phyloP scores from a whole-genome alignment of 768 basidiomycete genomes.

The Brasilioporus rufonigricans region DNA sequence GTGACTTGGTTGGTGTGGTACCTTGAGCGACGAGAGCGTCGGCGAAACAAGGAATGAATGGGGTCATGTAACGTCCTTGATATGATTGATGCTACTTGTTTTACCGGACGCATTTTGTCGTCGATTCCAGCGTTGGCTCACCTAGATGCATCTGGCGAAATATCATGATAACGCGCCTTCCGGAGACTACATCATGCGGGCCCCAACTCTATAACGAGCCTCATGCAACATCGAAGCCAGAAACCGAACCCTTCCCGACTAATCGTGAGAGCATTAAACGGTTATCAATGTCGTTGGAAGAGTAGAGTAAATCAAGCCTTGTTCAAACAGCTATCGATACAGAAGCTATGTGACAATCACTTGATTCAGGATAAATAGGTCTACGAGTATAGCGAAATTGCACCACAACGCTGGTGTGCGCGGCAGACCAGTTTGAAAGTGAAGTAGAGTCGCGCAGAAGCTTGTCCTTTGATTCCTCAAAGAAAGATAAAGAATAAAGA shows the following conservation, averaged over 20 bases:
- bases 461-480: not conserved
- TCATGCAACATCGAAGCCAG: too few relatives aligned
- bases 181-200: too few relatives aligned
- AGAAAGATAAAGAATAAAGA: constrained; percentile 1
- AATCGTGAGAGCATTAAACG: not conserved
- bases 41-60: not conserved
- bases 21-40: constrained; percentile 42
- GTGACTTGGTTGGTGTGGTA: constrained; percentile 58
- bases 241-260: not conserved
- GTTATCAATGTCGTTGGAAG: too few relatives aligned
- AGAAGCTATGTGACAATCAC: constrained; percentile 3
- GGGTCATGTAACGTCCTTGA: not conserved
- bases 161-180: too few relatives aligned
- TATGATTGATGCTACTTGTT: too few relatives aligned
- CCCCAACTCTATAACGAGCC: too few relatives aligned
- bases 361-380: constrained; percentile 3
- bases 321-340: constrained; percentile 8
- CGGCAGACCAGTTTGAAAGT: constrained; percentile 14
- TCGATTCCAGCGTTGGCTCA: too few relatives aligned
- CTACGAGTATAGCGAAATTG: not conserved
- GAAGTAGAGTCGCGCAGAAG: not conserved
- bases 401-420: constrained; percentile 11
- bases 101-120: too few relatives aligned
- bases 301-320: too few relatives aligned
- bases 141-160: too few relatives aligned